Conservation (phyloP, 257 asterid genomes). For the Nicotiana knightiana region DNA sequence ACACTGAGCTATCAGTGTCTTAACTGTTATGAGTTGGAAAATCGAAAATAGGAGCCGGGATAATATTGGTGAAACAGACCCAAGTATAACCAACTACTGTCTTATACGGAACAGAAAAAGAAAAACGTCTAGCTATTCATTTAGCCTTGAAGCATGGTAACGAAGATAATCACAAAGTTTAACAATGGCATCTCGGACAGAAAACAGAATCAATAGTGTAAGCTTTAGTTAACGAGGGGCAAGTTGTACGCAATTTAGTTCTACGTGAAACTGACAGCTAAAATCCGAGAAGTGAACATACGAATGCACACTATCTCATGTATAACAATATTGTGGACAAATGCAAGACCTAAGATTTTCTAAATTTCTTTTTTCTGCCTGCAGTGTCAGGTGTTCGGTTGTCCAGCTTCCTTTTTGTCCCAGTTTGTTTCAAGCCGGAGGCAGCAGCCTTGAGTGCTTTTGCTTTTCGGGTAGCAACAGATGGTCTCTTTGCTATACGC, state of each 20-base stretch:
- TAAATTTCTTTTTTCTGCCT: constrained; percentile 58
- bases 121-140: not conserved
- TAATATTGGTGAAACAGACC: not conserved
- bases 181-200: no score
- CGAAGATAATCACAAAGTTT: not conserved
- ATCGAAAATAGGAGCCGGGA: no score
- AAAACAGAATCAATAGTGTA: not conserved
- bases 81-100: not conserved
- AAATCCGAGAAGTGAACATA: not conserved
- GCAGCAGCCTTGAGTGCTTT: constrained; percentile 32
- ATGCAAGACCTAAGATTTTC: constrained; percentile 35
- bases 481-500: constrained; percentile 53
- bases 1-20: no score
- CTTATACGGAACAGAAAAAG: not conserved
- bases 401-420: constrained; percentile 58
- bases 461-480: constrained; percentile 84
- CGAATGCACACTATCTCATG: not conserved
- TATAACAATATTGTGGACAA: not conserved
- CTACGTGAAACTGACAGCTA: not conserved
- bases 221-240: not conserved
- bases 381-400: constrained; percentile 50
- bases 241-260: not conserved
- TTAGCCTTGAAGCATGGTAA: not conserved
- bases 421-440: constrained; percentile 32
- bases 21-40: no score